Evolutionary conservation across 2,329 filamentous ascomycete genomes (phyloP), one percentile per base, ranked within the genome.

Genomic region (Fusarium pseudocircinatum): DNA sequence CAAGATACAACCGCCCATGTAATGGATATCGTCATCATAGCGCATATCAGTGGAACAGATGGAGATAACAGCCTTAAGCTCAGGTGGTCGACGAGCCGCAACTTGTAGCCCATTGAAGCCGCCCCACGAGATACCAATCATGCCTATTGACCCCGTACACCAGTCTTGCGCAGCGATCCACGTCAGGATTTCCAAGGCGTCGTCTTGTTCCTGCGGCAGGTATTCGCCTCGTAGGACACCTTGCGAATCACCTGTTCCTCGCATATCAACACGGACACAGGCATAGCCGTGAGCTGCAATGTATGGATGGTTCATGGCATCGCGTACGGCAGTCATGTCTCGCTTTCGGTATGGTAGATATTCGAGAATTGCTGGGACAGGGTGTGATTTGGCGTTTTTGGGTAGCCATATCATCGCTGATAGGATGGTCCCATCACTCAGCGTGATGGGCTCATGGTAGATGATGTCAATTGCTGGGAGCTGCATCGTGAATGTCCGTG

Each of bases 51-150:
- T 65, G 0, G 62, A 65, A 22, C 62, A 65, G 11, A 65, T 65
- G 1, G 62, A 47, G 7, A 65, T 63, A 2, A 65, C 62, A 36
- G 62, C 62, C 18, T 40, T 53, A 20, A 65, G 62, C 26, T 65
- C 58, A 0, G 62, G 62, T 0, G 62, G 62, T 4, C 16, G 47
- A 22, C 62, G 47, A 26, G 62, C 62, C 4, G 62, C 62, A 32
- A 65, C 59, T 2, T 65, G 62, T 6, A 65, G 26, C 1, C 62
- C 62, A n/a, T 65, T 65, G 16, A 65, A 65, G 7, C 62, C 62
- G 9, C 62, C 62, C 62, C 62, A 65, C 1, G 62, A 65, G 4
- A 65, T 65, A 11, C 62, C 62, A 14, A 65, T 54, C 58, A 65
- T 65, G 34, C 62, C 62, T 28, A 65, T 65, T 2, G 62, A 65